Conservation (phyloP, 2,329 filamentous ascomycete genomes). For the Falciphora oryzae region DNA sequence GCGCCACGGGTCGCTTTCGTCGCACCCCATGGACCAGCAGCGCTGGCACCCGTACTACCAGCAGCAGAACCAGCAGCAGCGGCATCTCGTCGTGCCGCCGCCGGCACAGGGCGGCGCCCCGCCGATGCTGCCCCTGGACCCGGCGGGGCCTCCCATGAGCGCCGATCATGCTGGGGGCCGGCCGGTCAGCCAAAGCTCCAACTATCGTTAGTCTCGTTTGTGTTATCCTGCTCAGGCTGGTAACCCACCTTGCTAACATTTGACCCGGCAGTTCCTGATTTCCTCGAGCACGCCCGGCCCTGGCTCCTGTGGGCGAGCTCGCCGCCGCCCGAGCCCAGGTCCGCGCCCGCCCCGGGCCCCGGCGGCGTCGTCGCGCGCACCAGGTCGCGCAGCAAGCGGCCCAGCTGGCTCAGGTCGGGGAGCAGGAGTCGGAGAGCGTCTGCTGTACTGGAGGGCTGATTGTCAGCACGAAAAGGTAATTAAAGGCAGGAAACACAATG, state of each 20-base stretch:
- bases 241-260: background rate
- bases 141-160: background rate
- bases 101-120: background rate
- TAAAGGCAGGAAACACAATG: too few relatives aligned
- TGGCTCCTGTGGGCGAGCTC: constrained; percentile 1
- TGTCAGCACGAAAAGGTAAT: background rate
- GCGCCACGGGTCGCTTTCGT: background rate
- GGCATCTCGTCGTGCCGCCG: background rate
- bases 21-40: background rate
- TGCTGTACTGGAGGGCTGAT: background rate
- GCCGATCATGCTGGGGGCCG: background rate
- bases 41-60: background rate
- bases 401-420: background rate
- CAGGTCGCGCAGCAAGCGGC: background rate
- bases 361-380: too few relatives aligned
- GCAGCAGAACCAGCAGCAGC: background rate
- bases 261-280: background rate
- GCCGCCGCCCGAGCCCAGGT: too few relatives aligned
- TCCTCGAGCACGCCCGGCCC: background rate
- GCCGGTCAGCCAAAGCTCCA: background rate
- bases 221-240: too few relatives aligned
- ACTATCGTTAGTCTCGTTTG: background rate
- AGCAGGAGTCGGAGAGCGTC: background rate
- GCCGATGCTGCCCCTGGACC: background rate
- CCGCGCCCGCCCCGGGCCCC: too few relatives aligned